Conservation (phyloP, 352 stramenopile species). For the Phytophthora meadii region DNA sequence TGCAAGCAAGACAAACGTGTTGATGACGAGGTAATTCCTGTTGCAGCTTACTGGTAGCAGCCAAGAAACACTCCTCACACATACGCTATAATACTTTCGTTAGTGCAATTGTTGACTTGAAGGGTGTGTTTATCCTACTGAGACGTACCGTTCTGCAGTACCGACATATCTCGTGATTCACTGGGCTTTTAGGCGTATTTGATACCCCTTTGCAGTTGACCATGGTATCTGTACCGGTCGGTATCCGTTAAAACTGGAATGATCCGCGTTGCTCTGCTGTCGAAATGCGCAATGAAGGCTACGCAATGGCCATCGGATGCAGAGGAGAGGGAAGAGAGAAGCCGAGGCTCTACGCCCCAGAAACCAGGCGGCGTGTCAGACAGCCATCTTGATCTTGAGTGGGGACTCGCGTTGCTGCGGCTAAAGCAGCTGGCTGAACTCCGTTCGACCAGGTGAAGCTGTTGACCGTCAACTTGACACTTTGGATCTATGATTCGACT, state of each 20-base stretch:
- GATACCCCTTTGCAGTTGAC: slow-evolving; percentile 34
- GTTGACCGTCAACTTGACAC: slow-evolving; percentile 1
- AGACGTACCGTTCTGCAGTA: slow-evolving; percentile 36
- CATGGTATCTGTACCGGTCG: slow-evolving; percentile 17
- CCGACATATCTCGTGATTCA: slow-evolving; percentile 34
- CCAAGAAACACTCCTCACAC: slow-evolving; percentile 30
- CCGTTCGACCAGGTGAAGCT: slow-evolving; percentile 22
- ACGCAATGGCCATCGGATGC: slow-evolving; percentile 4
- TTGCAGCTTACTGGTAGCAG: slow-evolving; percentile 14
- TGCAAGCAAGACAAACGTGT: slow-evolving; percentile 34
- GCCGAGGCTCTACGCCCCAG: slow-evolving; percentile 14
- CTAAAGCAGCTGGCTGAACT: slow-evolving; percentile 29
- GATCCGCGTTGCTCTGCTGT: slow-evolving; percentile 8
- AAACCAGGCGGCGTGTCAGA: slow-evolving; percentile 36
- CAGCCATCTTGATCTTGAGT: slow-evolving; percentile 23
- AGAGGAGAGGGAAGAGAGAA: slow-evolving; percentile 19
- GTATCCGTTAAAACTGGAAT: slow-evolving; percentile 7
- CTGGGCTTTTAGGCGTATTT: not conserved
- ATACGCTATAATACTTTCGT: slow-evolving; percentile 26
- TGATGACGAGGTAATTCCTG: slow-evolving; percentile 12
- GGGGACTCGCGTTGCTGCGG: slow-evolving; percentile 18
- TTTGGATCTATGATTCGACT: not conserved
- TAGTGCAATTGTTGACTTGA: slow-evolving; percentile 2
- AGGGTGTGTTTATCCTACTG: not conserved
- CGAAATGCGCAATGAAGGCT: slow-evolving; percentile 21